Conservation (phyloP, 495 filamentous ascomycete species). For the Alectoria sarmentosa region DNA sequence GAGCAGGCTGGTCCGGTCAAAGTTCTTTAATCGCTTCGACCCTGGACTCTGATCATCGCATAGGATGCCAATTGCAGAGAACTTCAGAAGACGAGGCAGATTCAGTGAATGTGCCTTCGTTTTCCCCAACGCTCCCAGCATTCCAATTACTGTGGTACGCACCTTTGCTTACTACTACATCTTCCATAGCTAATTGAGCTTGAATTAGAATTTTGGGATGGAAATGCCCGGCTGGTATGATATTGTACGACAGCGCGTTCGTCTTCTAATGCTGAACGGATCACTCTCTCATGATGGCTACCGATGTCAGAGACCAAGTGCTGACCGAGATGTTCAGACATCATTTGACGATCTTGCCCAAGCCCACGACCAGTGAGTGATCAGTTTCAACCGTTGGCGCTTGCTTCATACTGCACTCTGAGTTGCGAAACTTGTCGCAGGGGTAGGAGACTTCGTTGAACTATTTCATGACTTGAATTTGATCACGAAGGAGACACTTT, state of each 20-base stretch:
- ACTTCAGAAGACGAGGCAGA: conserved; percentile 75
- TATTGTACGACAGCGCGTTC: conserved; percentile 21
- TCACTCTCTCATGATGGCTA: background rate
- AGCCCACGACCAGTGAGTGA: conserved; percentile 59
- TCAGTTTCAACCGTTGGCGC: background rate
- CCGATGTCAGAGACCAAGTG: background rate
- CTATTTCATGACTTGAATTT: background rate
- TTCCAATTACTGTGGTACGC: conserved; percentile 82
- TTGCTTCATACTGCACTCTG: background rate
- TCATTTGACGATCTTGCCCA: conserved; percentile 36
- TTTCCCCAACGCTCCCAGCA: conserved; percentile 85
- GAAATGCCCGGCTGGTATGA: conserved; percentile 37
- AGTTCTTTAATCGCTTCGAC: background rate
- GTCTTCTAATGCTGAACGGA: conserved; percentile 1
- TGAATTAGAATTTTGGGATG: conserved; percentile 78
- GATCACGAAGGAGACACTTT: background rate
- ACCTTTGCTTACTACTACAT: too few relatives aligned
- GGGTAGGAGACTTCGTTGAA: background rate
- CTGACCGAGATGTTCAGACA: conserved; percentile 10
- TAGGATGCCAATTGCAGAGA: conserved; percentile 73
- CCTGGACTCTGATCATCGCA: background rate
- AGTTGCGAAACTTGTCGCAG: background rate
- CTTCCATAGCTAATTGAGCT: too few relatives aligned
- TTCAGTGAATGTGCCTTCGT: conserved; percentile 90
- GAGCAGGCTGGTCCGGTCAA: conserved; percentile 58